Evolutionary conservation across 441 rosid genomes (phyloP), one percentile per base, ranked within the genome.

Genomic region (Arabidopsis lyrata): DNA sequence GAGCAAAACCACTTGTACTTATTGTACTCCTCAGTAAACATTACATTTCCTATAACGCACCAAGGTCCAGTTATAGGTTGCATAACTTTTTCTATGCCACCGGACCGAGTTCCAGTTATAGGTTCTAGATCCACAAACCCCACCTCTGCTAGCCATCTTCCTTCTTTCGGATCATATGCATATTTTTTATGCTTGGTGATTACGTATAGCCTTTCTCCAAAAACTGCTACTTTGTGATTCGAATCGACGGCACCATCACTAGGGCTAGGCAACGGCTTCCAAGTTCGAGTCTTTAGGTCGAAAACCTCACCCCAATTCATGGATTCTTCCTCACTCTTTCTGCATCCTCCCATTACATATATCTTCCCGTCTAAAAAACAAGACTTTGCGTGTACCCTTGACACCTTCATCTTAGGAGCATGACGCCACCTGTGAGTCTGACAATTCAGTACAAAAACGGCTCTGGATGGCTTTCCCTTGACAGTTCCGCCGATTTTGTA

Each of bases 371-470:
- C 36, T 15, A 16, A 34, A 22, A 34, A 49, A 6, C 27, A 31
- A 59, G 38, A 13, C 12, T 35, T 16, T 35, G 66, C 29, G 15
- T 5, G 1, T 48, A 4, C 12, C 39, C 58, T 70, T 59, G 47
- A 13, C 4, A 58, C 50, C 1, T 8, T 24, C 74, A 70, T n/a
- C 5, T 36, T 8, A 6, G 58, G 49, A 70, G 66, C 60, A 66
- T 12, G n/a, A 66, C 49, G 70, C 60, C 70, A 66, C n/a, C 15
- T 66, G 49, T 38, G 38, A 70, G 14, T 70, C 54, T 31, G 8
- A 55, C 63, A 68, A 55, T 68, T 63, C 42, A 68, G 42, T 14
- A 55, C 73, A 68, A 4, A 34, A 70, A 70, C 74, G 7, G 48
- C 27, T 3, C 13, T 34, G 4, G 74, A 22, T 3, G 12, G 38